A percentile compares a stretch with the other conserved stretches of the same genome.
phyloP scores from a whole-genome alignment of 2,329 filamentous ascomycete species.

The Verruconis gallopava region DNA sequence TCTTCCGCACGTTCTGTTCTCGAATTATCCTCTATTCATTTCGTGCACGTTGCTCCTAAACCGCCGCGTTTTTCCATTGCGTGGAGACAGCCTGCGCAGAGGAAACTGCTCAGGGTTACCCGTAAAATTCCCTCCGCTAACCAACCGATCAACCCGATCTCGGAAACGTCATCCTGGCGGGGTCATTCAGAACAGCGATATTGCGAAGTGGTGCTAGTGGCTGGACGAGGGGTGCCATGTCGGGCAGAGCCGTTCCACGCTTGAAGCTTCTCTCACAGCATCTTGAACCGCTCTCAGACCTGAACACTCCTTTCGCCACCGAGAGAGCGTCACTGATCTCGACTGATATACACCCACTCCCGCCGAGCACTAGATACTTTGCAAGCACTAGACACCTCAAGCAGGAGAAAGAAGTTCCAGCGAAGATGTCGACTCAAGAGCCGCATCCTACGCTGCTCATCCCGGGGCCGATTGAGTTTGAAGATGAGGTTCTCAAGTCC shows the following conservation, averaged over 20 bases:
- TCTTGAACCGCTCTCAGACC: conserved; percentile 41
- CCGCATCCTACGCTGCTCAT: conserved; percentile 71
- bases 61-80: too few relatives aligned
- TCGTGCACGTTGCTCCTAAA: too few relatives aligned
- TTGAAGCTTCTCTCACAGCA: conserved; percentile 49
- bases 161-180: conserved; percentile 7
- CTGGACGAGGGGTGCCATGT: conserved; percentile 10
- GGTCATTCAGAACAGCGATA: conserved; percentile 15
- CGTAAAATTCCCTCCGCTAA: conserved; percentile 6
- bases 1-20: too few relatives aligned
- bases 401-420: conserved; percentile 11
- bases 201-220: too few relatives aligned
- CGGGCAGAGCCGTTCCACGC: conserved; percentile 26
- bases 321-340: conserved; percentile 36
- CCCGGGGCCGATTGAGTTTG: conserved; percentile 94
- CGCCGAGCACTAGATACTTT: background rate
- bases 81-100: too few relatives aligned
- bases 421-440: conserved; percentile 45
- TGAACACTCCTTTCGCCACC: conserved; percentile 52
- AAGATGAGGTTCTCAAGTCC: conserved; percentile 87
- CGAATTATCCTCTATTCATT: too few relatives aligned
- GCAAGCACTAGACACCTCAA: background rate
- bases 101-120: background rate
- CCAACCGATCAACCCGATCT: background rate
- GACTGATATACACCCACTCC: conserved; percentile 8